These are phyloP conservation scores for Bonnemaisonia californica DNA, from an alignment of 31 red algal genomes.

Conservation along the genomic window DNA sequence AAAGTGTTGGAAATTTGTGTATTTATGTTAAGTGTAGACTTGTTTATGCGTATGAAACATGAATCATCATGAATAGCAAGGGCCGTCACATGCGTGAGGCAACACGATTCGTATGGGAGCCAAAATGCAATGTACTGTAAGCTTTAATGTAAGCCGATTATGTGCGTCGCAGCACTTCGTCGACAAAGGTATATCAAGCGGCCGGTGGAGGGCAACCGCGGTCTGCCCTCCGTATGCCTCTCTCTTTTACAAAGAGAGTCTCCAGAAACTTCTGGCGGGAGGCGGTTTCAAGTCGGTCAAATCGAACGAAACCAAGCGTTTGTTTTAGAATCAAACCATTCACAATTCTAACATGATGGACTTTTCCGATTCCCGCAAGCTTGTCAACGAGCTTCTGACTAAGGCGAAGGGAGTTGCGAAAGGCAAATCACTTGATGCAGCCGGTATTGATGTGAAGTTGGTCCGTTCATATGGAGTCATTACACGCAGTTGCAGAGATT, in stretches of 20 bases:
- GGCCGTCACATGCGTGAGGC: too few species aligned
- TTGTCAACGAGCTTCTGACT: neutral
- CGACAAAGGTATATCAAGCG: too few species aligned
- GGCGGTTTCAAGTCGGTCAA: constrained; percentile 30
- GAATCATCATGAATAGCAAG: too few species aligned
- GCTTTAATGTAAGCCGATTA: too few species aligned
- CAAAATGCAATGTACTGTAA: too few species aligned
- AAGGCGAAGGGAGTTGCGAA: neutral
- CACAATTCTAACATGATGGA: neutral
- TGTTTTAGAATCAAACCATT: neutral
- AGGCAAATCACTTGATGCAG: constrained; percentile 8
- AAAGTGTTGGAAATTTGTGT: too few species aligned
- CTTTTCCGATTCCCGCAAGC: neutral
- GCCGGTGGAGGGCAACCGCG: too few species aligned
- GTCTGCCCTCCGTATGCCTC: neutral
- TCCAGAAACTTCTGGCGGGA: constrained; percentile 4
- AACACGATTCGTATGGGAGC: too few species aligned
- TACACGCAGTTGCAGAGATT: neutral
- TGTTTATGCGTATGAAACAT: too few species aligned
- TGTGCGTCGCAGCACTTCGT: too few species aligned
- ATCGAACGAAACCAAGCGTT: neutral
- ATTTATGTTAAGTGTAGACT: too few species aligned
- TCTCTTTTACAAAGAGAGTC: constrained; percentile 14
- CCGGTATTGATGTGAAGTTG: constrained; percentile 1
- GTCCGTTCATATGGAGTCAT: neutral